Conservation (phyloP, 805 yeast species). For the Yarrowia divulgata region DNA sequence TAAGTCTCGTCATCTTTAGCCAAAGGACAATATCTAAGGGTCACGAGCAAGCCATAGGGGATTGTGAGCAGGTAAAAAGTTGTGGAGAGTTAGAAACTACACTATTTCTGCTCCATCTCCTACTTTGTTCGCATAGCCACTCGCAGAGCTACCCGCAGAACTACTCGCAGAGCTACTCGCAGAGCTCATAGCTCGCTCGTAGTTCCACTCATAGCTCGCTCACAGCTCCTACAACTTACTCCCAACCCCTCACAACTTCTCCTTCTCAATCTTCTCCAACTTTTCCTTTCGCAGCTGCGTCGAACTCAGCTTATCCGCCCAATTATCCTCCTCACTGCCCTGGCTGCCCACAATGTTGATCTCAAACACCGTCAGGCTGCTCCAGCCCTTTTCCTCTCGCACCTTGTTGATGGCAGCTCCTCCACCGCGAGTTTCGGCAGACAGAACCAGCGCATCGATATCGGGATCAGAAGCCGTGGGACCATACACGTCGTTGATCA, state of each 20-base stretch:
- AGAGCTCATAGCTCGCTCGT: neutral
- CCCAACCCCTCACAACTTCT: conserved; percentile 2
- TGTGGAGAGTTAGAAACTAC: too few relatives aligned
- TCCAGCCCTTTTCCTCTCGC: conserved; percentile 65
- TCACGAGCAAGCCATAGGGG: too few relatives aligned
- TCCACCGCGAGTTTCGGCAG: conserved; percentile 80
- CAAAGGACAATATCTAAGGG: too few relatives aligned
- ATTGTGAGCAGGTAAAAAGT: too few relatives aligned
- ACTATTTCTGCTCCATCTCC: too few relatives aligned
- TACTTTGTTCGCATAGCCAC: too few relatives aligned
- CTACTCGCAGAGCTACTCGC: neutral
- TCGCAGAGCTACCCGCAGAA: too few relatives aligned
- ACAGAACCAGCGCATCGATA: conserved; percentile 81
- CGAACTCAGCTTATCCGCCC: conserved; percentile 82
- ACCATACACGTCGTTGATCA: conserved; percentile 87
- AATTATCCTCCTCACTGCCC: conserved; percentile 54
- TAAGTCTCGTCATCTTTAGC: too few relatives aligned
- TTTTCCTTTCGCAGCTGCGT: conserved; percentile 70
- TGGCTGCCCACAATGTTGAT: conserved; percentile 73
- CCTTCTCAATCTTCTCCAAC: conserved; percentile 41
- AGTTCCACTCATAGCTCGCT: neutral
- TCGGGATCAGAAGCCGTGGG: conserved; percentile 81
- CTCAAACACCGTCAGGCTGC: conserved; percentile 58
- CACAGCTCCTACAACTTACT: neutral
- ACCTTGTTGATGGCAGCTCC: conserved; percentile 73